Evolutionary conservation across 2,329 filamentous ascomycete genomes (phyloP), one percentile per base, ranked within the genome.

Genomic region (Fusarium pininemorale): DNA sequence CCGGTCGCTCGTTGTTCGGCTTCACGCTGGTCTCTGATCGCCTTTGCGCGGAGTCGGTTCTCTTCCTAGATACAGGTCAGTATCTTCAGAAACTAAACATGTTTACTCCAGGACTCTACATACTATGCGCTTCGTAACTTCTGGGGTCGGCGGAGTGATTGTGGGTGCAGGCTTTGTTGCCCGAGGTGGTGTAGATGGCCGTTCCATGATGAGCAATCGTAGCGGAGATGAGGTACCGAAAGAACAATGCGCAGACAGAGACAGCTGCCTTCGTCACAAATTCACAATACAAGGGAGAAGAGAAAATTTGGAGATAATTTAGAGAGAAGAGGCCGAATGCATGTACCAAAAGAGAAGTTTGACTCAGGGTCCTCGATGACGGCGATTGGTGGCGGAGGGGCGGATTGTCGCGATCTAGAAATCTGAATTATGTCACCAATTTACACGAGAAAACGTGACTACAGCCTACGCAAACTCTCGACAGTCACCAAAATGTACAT

Each of bases 11-110:
- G 85, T 69, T 86, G 83, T 67, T 92, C 90, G 39, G 92, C 90
- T 78, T 95, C 91, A 66, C 89, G 89, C 78, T 92, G 91, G 75
- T 94, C 90, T 66, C 93, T 92, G 24, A 95, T 86, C 6, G 95
- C 95, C 87, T 98, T 98, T 63, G 96, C 94, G 83, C 91, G 93
- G 37, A 98, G 89, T 26, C 96, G 90, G 77, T 92, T 95, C 81
- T 96, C 91, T 90, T 98, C 96, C 93, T 96, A 66, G 7, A 32
- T 44, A 16, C 24, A 8, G 5, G 35, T 63, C 18, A 72, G 37
- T 5, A n/a, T 32, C 16, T 20, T 6, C 42, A 7, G 9, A 42
- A 4, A 32, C n/a, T 13, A 47, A 0, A 11, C 4, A 3, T 4
- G 3, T 22, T 32, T 16, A 18, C 3, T 24, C 56, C 16, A 11